Base-by-base conservation (phyloP, 2,329 filamentous ascomycete species). In the Pyricularia grisea region DNA sequence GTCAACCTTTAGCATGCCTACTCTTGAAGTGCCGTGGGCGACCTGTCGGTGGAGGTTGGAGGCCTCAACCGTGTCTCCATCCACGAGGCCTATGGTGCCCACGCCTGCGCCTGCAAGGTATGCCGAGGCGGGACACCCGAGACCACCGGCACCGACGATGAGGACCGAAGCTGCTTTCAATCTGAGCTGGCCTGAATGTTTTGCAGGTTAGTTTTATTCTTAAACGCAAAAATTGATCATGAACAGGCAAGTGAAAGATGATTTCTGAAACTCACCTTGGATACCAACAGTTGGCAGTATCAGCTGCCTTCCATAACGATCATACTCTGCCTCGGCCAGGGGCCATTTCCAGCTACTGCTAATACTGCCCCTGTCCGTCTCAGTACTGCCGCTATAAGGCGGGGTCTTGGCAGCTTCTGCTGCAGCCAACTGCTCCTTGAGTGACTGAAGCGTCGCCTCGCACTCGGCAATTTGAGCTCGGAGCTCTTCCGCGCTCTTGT, bases 31-130 rank as follows among this genome's bases (percentile, higher is more conserved):
- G 2, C 85, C 85, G 77, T 99, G 94, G 36, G 93, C 86, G 67
- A 98, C 88, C 79, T 99, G 95, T 0, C 95, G 89, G 81, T 98
- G 95, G 17, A 99, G 83, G 76, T 99, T 99, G 31, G 93, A 97
- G 20, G 85, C 81, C 76, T 98, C 95, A 33, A 99, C 94, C 0
- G 83, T 83, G 78, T 99, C 95, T 3, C 91, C 93, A 76, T 99
- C 95, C 28, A 95, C 87, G 9, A 99, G 81, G 0, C 94, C 94
- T 23, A 99, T 79, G 0, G 85, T 91, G 10, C 94, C 93, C 0
- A 97, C 85, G 0, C 95, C 95, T 1, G 95, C 92, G 27, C 93
- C 94, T 11, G 93, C 92, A 1, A 99, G 87, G 76, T 99, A 99
- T n/a, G 92, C 87, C 0, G 94, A 92, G 14, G 95, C 93, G 12